Base-by-base conservation (phyloP, 1,139 yeast genomes). In the Hyphopichia khmerensis region DNA sequence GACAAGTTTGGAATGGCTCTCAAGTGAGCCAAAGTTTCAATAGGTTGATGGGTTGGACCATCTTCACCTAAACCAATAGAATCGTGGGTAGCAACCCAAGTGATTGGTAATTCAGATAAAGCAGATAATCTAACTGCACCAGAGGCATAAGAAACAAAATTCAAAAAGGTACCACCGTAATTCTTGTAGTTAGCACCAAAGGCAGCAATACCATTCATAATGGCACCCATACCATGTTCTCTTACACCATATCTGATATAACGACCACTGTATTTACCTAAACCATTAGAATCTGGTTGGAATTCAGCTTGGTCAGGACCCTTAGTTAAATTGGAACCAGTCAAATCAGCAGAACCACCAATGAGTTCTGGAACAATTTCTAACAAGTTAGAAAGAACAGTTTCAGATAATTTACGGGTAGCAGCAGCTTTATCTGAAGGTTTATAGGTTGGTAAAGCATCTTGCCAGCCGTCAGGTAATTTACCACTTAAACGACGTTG, bases 1-100 rank as follows among this genome's bases (percentile, higher is more conserved):
- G 85, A 81, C 60, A 83, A 63, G 80, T 95, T 95, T 75, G 99
- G 99, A 59, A 81, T 67, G 55, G 99, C 96, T 80, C 99, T 89
- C 75, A 95, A 82, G 72, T 93, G 99, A 48, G 98, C 96, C 66
- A 91, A 77, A 49, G 99, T 93, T 80, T 93, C 99, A 60, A 93
- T 89, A 70, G 99, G 99, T 79, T 93, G 99, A 75, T 93, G 99
- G 65, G 99, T 93, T 69, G 99, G 98, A 65, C 99, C 99, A 67
- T 93, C 99, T 79, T 93, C 99, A 75, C 99, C 99, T 57, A 93
- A 81, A 75, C 99, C 99, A 63, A 93, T 93, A 44, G 98, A 93
- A 74, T 93, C 99, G 75, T 93, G 99, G 54, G 99, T 93, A 50
- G 98, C 98, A 52, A 93, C 95, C 95, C 96, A 90, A 65, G 88